phyloP scores from a whole-genome alignment of 352 stramenopile genomes.

The Pythium grandisporangium region DNA sequence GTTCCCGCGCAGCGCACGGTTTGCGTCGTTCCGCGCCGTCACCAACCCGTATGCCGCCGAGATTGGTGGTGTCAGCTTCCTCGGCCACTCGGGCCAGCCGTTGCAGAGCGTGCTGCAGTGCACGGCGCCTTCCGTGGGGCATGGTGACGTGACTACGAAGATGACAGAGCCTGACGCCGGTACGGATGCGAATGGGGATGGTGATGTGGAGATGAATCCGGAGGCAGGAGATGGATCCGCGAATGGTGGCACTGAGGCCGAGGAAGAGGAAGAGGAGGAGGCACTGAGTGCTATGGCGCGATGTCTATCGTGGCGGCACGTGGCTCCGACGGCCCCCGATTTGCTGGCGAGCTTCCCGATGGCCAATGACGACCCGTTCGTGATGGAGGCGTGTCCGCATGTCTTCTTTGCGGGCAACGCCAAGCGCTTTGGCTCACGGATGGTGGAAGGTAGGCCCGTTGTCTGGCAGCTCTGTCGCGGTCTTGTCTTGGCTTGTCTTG shows the following conservation, averaged over 20 bases:
- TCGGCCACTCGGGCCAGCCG: constrained; percentile 85
- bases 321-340: constrained; percentile 91
- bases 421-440: constrained; percentile 68
- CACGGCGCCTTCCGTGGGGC: constrained; percentile 22
- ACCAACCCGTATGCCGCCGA: constrained; percentile 92
- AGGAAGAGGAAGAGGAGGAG: constrained; percentile 14
- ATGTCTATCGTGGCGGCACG: constrained; percentile 86
- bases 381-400: constrained; percentile 79
- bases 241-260: constrained; percentile 13
- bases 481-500: too few relatives aligned
- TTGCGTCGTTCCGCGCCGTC: constrained; percentile 72
- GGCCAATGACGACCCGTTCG: constrained; percentile 87
- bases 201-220: constrained; percentile 15
- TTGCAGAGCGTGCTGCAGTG: constrained; percentile 79
- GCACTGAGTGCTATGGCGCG: constrained; percentile 47
- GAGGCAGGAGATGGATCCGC: too few relatives aligned
- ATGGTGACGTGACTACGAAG: too few relatives aligned
- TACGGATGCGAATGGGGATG: too few relatives aligned
- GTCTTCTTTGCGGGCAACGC: constrained; percentile 93
- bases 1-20: constrained; percentile 78
- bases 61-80: constrained; percentile 50
- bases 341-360: constrained; percentile 89
- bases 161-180: too few relatives aligned
- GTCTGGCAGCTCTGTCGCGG: too few relatives aligned
- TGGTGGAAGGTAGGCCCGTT: constrained; percentile 34